Evolutionary conservation across 495 filamentous ascomycete genomes (phyloP), one percentile per base, ranked within the genome.

Genomic region (Sabuloglossum arenarium): DNA sequence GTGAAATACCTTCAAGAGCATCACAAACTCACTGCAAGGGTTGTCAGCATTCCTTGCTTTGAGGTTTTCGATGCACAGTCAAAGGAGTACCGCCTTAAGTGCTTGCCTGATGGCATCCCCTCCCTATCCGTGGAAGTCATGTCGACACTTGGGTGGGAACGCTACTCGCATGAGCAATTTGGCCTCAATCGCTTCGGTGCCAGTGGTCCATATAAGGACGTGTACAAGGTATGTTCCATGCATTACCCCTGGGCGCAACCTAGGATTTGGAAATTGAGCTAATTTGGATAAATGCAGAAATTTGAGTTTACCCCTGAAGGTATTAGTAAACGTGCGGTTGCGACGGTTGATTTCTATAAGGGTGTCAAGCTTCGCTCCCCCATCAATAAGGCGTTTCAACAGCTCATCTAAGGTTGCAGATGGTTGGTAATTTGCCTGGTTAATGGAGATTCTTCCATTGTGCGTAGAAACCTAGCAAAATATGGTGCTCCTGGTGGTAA

Each of bases 231-330:
- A 79, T 6, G 37, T 43, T 4, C n/a, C 34, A 56, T 31, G 4
- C 6, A 16, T 11, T 6, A 8, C 5, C 14, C 42, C 9, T 4
- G 43, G 54, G 0, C 10, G 11, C 28, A 8, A 30, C 52, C 52
- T n/a, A 30, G 14, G 52, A 19, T 43, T 47, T 0, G 28, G 19
- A 53, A 6, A 24, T n/a, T 39, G 4, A 56, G 23, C 55, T 56
- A 32, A 56, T 32, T 9, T 8, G 11, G n/a, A 8, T 6, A 14
- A 31, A 16, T 58, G 8, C 43, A 94, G 84, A 97, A 94, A 79
- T 98, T 98, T 76, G 93, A 96, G 70, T 94, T 98, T 77, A 97
- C 88, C 30, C 83, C 93, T 43, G 88, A 93, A 71, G 91, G 91
- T 58, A 82, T 98, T 67, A 77, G 85, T 72, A 95, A 96, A 81